These are phyloP conservation scores for Trichoderma pleuroti DNA, from an alignment of 2,329 filamentous ascomycete species.

Conservation along the genomic window DNA sequence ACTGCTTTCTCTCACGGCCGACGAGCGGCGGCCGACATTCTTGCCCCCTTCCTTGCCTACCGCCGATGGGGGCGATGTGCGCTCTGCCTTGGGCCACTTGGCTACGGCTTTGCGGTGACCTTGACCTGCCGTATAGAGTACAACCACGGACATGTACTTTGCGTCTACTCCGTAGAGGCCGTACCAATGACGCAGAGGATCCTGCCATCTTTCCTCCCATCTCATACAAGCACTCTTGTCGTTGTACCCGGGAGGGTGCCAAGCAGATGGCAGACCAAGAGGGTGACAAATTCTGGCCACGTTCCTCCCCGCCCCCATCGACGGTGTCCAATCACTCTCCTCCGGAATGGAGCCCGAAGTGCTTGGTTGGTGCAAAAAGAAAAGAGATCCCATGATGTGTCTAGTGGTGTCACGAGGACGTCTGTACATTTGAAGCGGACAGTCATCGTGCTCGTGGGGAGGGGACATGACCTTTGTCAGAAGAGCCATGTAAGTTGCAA, in stretches of 20 bases:
- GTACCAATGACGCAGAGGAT: neutral
- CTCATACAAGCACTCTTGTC: neutral
- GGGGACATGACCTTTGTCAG: neutral
- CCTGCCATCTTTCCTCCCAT: neutral
- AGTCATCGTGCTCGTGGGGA: neutral
- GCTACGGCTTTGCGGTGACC: neutral
- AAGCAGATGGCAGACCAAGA: neutral
- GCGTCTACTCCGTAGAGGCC: neutral
- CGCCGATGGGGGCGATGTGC: slow-evolving; percentile 9
- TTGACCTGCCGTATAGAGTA: neutral
- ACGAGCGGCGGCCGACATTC: slow-evolving; percentile 1
- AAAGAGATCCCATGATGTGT: neutral
- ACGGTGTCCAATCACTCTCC: slow-evolving; percentile 14
- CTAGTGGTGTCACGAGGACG: neutral
- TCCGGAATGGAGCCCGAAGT: slow-evolving; percentile 5
- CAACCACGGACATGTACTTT: neutral
- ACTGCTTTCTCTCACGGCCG: neutral
- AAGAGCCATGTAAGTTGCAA: neutral
- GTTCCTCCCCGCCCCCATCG: neutral
- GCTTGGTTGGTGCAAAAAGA: neutral
- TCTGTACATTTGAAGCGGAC: neutral
- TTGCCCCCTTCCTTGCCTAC: slow-evolving; percentile 2
- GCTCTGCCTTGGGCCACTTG: neutral
- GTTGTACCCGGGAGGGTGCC: neutral
- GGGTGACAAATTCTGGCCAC: slow-evolving; percentile 4